Base-by-base conservation (phyloP, 352 stramenopile species). In the Phytophthora kernoviae region DNA sequence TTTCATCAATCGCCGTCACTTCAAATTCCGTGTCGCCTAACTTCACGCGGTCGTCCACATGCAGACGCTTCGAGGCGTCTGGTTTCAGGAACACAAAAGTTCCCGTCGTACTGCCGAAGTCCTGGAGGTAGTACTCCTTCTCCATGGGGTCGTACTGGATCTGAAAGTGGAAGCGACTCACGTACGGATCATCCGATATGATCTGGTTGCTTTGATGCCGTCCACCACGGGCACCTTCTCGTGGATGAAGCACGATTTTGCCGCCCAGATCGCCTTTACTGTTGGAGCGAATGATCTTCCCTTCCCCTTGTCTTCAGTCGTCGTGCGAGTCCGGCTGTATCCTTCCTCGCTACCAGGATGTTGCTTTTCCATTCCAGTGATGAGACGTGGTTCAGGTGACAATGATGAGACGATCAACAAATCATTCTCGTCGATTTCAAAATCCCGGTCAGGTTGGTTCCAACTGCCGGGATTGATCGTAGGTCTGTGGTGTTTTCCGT, bases 201-300 rank as follows among this genome's bases (percentile, higher is more conserved):
- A 95, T 93, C 54, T 93, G 82, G 59, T 93, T 95, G 68, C 71
- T 90, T 27, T 83, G 67, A 54, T 93, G 82, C 14, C 86, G 86
- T 27, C 86, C 86, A 32, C 86, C 86, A 7, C 58, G 62, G 6
- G 84, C 86, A 7, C 84, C 82, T 22, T 86, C 76, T 42, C 70
- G 72, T 18, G 84, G 84, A 20, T 87, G 68, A 21, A 93, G 67
- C 53, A 91, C 56, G 61, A 93, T 91, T 46, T 85, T 79, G 34
- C 67, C 70, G 4, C 43, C 49, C 4, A 68, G 24, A 11, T 67
- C 59, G 15, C 44, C 54, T 49, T 58, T 65, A 40, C 43, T 63
- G 24, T 52, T 63, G 22, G 34, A 5, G 15, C 56, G 46, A 36
- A 51, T 36, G 12, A 62, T 59, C 30, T 65, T 70, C 11, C 54